phyloP scores from a whole-genome alignment of 2,329 filamentous ascomycete species.

The Aspergillus jensenii region DNA sequence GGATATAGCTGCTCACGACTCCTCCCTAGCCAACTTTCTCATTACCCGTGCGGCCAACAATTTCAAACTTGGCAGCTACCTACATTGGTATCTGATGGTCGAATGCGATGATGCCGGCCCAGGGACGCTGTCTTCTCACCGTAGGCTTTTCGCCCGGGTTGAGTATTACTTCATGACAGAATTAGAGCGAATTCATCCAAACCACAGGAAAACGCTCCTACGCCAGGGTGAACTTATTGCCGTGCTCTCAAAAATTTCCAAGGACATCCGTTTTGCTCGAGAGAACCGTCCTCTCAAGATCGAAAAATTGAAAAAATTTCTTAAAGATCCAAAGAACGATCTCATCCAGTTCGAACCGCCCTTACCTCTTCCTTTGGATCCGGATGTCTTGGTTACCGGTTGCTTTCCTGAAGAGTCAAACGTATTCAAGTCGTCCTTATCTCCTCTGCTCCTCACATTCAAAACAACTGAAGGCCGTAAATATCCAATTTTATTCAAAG shows the following conservation, averaged over 20 bases:
- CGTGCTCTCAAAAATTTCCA: constrained; percentile 82
- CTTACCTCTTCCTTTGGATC: constrained; percentile 84
- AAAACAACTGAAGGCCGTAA: constrained; percentile 73
- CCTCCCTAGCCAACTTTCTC: constrained; percentile 84
- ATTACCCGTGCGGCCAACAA: constrained; percentile 85
- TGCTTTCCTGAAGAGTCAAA: constrained; percentile 80
- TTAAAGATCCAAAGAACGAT: constrained; percentile 89
- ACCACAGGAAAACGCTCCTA: constrained; percentile 72
- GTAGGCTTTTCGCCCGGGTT: constrained; percentile 85
- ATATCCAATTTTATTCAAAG: constrained; percentile 96
- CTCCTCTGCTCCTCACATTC: constrained; percentile 88
- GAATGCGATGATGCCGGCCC: constrained; percentile 84
- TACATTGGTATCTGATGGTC: constrained; percentile 98
- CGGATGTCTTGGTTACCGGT: constrained; percentile 74
- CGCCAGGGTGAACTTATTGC: constrained; percentile 88
- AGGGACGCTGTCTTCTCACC: constrained; percentile 71
- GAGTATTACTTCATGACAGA: constrained; percentile 96
- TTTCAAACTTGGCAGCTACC: constrained; percentile 87
- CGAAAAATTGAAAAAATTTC: constrained; percentile 77
- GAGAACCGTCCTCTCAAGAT: constrained; percentile 78
- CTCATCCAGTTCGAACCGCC: constrained; percentile 79
- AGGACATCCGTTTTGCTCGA: constrained; percentile 78
- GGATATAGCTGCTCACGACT: constrained; percentile 67
- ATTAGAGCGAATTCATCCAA: constrained; percentile 71
- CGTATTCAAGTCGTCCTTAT: constrained; percentile 94